Base-by-base conservation (phyloP, 352 stramenopile species). In the Peronospora farinosa region DNA sequence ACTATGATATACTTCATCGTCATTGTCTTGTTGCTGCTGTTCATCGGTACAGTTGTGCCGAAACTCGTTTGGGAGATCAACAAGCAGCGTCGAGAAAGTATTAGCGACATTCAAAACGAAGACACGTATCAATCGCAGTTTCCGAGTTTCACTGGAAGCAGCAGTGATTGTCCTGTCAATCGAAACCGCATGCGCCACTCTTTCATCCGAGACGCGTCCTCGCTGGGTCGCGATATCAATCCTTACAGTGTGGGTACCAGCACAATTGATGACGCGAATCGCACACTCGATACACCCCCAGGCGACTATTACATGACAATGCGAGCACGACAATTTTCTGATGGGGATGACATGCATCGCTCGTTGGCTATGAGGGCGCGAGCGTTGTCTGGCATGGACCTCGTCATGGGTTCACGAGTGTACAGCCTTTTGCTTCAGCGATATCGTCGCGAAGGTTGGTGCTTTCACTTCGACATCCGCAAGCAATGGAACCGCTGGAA, bases 1-100 rank as follows among this genome's bases (percentile, higher is more conserved):
- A 91, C 80, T 5, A 90, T 90, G 70, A 88, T 93, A 45, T 93
- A 91, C 74, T 93, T 88, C 51, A 91, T 93, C 40, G 13, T 78
- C n/a, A 90, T 93, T 52, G 78, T 93, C 54, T 46, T 93, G 19
- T 65, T 89, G 25, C 67, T 93, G 33, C 61, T 93, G 7, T 86
- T 93, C 48, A 75, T 91, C 36, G 83, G 80, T 40, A 94, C 83
- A 0, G 83, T 94, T 40, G 78, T 86, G 32, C 83, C 83, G 0
- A 86, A 87, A 40, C 46, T 92, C 17, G 64, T 94, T 5, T 94
- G 80, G 80, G 59, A 80, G 39, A 71, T 68, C 7, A 63, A 77
- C 10, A 60, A 75, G 5, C 28, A 74, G 11, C 45, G 60, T 5
- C 48, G 56, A 32, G 59, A 62, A 17, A 63, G 48, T 12, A 54